Evolutionary conservation across 1,284 basidiomycete genomes (phyloP), one percentile per base, ranked within the genome.

Genomic region (Taiwanofungus camphoratus): DNA sequence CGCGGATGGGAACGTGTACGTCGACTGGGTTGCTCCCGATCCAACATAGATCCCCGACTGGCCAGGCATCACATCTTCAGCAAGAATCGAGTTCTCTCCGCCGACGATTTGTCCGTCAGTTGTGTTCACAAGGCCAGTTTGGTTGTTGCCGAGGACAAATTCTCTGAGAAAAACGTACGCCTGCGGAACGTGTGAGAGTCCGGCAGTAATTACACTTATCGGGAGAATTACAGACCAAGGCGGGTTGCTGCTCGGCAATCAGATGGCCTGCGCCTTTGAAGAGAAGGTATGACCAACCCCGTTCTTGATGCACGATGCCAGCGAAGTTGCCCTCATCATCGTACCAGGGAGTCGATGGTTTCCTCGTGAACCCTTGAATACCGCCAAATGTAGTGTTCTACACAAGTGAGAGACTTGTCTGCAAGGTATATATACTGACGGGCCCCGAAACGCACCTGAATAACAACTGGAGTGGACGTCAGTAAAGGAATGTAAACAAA

Each of bases 381-480:
- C 79, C 82, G 26, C 82, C 82, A 52, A 86, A 87, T 0, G 84
- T 84, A 7, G 79, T 84, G 52, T 87, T 87, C 78, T 84, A 45
- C 12, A 32, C 21, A 16, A 7, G 26, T 13, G 26, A 8, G 8
- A 13, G 26, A 13, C 26, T 27, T n/a, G 27, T 34, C 8, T 19
- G n/a, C n/a, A n/a, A n/a, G n/a, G n/a, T n/a, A n/a, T n/a, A n/a
- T n/a, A n/a, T 13, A 27, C 26, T 27, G 26, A 3, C 27, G 19
- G 39, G 19, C 12, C 36, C 15, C n/a, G n/a, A n/a, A 24, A 41
- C 49, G 29, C 54, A 77, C 78, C 61, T 83, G 82, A 21, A 85
- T 85, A 11, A 73, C 66, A 31, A 82, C 82, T 83, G 51, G 4
- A 44, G 42, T 21, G 20, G 20, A n/a, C 4, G 41, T 29, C 23